Evolutionary conservation across 192 early-diverging fungal genomes (phyloP).

Genomic region (Dissophora ornata): DNA sequence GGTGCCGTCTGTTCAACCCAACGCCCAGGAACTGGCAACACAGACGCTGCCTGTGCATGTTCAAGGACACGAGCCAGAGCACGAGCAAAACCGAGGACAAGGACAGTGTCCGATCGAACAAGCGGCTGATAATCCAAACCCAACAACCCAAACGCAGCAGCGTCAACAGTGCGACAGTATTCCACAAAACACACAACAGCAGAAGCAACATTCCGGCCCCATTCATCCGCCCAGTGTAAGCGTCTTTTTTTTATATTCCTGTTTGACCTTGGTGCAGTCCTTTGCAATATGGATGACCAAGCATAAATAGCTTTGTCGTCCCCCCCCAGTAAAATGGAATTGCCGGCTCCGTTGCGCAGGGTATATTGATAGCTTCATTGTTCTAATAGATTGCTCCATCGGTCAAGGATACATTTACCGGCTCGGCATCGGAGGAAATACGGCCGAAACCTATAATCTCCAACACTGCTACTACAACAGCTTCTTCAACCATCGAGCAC

Average conservation of each 20-base stretch:
- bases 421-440: conserved; percentile 2
- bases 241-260: too few species aligned
- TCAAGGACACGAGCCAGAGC: too few species aligned
- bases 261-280: too few species aligned
- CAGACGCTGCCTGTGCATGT: too few species aligned
- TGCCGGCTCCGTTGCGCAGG: background rate
- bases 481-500: background rate
- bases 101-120: too few species aligned
- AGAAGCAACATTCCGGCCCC: background rate
- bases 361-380: background rate
- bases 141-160: background rate
- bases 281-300: conserved; percentile 1
- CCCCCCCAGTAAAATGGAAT: too few species aligned
- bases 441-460: too few species aligned
- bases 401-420: background rate
- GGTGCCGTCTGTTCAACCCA: too few species aligned
- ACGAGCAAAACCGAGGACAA: too few species aligned
- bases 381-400: background rate
- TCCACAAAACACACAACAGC: background rate
- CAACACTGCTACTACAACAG: too few species aligned
- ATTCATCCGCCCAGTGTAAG: background rate
- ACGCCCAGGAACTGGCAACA: too few species aligned
- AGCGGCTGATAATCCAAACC: too few species aligned
- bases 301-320: background rate
- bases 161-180: background rate